phyloP scores from a whole-genome alignment of 2,329 filamentous ascomycete species.

The Macrophomina pseudophaseolina region DNA sequence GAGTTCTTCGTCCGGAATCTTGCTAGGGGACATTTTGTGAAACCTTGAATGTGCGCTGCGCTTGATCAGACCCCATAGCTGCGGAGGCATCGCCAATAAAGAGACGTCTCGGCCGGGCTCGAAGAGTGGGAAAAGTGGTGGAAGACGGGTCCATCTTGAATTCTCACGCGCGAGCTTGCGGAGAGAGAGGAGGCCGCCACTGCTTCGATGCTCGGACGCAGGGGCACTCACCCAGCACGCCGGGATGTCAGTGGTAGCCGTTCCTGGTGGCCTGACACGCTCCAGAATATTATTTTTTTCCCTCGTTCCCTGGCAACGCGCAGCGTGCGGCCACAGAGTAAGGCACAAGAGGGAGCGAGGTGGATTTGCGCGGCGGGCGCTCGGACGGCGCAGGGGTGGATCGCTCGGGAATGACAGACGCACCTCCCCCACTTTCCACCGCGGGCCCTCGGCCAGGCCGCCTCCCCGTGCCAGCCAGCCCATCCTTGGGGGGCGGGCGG shows the following conservation, averaged over 20 bases:
- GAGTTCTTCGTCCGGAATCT: constrained; percentile 33
- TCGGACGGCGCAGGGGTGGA: constrained; percentile 15
- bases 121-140: constrained; percentile 28
- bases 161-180: background rate
- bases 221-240: constrained; percentile 12
- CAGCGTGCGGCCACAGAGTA: constrained; percentile 6
- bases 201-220: background rate
- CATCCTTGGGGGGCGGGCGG: background rate
- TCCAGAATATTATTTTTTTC: constrained; percentile 4
- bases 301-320: background rate
- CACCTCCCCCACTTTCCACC: constrained; percentile 21
- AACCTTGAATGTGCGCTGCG: constrained; percentile 31
- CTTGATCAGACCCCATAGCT: constrained; percentile 29
- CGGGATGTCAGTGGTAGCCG: background rate
- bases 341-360: constrained; percentile 1
- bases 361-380: constrained; percentile 23
- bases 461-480: background rate
- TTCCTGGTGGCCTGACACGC: constrained; percentile 20
- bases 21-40: constrained; percentile 41
- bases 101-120: constrained; percentile 2
- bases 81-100: constrained; percentile 25
- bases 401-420: constrained; percentile 18
- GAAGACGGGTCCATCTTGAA: constrained; percentile 9
- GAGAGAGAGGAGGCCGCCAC: background rate
- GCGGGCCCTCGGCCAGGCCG: background rate